Conservation (phyloP, 768 basidiomycete species). For the Exsudoporus frostii region DNA sequence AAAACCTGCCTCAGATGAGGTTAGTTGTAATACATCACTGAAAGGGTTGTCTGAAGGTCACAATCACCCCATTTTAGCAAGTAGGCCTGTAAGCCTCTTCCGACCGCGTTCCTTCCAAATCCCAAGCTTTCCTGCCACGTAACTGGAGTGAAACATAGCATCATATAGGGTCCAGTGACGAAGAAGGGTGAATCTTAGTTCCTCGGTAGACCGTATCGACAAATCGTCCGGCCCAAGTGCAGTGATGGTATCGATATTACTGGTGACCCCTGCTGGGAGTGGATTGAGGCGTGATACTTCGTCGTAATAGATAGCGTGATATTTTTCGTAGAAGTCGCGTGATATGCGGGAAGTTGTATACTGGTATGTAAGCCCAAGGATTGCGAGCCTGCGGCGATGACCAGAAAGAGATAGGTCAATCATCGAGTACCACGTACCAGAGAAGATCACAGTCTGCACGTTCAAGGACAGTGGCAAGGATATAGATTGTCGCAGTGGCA, state of each 20-base stretch:
- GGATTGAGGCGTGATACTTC: slow-evolving; percentile 93
- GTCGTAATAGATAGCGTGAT: slow-evolving; percentile 77
- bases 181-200: slow-evolving; percentile 91
- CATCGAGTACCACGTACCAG: slow-evolving; percentile 53
- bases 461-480: slow-evolving; percentile 87
- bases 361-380: slow-evolving; percentile 91
- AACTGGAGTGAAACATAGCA: slow-evolving; percentile 96
- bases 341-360: slow-evolving; percentile 88
- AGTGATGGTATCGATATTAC: slow-evolving; percentile 41
- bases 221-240: slow-evolving; percentile 78
- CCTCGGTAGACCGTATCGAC: slow-evolving; percentile 78
- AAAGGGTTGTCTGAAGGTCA: neutral
- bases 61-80: slow-evolving; percentile 97
- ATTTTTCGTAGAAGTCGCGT: slow-evolving; percentile 77
- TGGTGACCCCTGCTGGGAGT: slow-evolving; percentile 38
- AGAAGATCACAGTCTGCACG: slow-evolving; percentile 91
- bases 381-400: slow-evolving; percentile 67
- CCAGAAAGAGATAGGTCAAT: neutral
- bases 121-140: slow-evolving; percentile 90
- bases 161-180: slow-evolving; percentile 99
- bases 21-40: slow-evolving; percentile 2
- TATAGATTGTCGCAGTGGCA: slow-evolving; percentile 83
- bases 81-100: slow-evolving; percentile 81
- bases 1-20: slow-evolving; percentile 61
- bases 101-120: slow-evolving; percentile 96